These are phyloP conservation scores for Scutellaria baicalensis DNA, from an alignment of 257 asterid genomes.

Conservation along the genomic window DNA sequence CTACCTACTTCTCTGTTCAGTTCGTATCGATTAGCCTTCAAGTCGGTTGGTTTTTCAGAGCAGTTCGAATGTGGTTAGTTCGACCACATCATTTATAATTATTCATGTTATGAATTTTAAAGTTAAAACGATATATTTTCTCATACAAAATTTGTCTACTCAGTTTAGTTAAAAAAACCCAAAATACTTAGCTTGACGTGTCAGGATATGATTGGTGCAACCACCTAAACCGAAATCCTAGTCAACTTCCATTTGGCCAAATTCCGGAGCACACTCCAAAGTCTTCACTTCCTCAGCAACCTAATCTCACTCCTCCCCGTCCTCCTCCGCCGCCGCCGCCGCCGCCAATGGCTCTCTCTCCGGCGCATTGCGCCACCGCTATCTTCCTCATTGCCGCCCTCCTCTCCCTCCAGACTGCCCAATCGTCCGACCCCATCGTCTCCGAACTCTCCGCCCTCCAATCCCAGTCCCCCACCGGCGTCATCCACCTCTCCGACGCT, in stretches of 20 bases:
- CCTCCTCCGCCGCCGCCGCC: too few species aligned
- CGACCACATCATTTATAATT: too few species aligned
- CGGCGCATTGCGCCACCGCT: slow-evolving; percentile 18
- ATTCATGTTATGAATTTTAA: too few species aligned
- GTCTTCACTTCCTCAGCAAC: slow-evolving; percentile 3
- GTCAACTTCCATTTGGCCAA: slow-evolving; percentile 3
- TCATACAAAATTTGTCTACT: too few species aligned
- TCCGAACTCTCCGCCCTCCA: slow-evolving; percentile 57
- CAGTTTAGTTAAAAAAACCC: too few species aligned
- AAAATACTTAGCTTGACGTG: slow-evolving; percentile 11
- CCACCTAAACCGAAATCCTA: slow-evolving; percentile 18
- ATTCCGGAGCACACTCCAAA: background rate
- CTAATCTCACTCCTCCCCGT: background rate
- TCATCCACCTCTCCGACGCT: slow-evolving; percentile 59
- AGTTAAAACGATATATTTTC: too few species aligned
- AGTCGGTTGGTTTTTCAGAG: too few species aligned
- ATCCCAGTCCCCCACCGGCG: slow-evolving; percentile 62
- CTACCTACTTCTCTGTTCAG: too few species aligned
- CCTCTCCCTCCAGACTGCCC: slow-evolving; percentile 17
- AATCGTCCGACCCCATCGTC: slow-evolving; percentile 29
- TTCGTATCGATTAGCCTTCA: too few species aligned
- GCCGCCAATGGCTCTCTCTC: slow-evolving; percentile 46
- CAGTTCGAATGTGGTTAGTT: too few species aligned
- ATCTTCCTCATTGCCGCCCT: slow-evolving; percentile 21
- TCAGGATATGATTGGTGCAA: slow-evolving; percentile 10